Percentiles rank a stretch among this genome's conserved stretches.
phyloP scores from a whole-genome alignment of 345 rosid species.

The Citrus hindsii region DNA sequence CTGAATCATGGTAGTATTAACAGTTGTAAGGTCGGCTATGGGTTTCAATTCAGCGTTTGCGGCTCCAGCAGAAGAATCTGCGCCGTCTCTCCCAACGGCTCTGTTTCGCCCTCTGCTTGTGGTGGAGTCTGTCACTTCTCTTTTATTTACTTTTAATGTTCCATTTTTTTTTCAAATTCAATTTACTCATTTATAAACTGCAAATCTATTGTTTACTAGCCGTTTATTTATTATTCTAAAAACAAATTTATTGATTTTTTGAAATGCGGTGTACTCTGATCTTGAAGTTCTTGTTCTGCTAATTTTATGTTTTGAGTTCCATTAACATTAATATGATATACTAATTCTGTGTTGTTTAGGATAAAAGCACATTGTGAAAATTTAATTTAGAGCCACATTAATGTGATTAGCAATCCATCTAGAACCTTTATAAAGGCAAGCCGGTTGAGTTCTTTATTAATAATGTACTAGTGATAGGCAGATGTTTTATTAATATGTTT shows the following conservation, averaged over 20 bases:
- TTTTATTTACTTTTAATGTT: not conserved
- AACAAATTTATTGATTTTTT: not conserved
- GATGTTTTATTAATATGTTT: not conserved
- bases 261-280: not conserved
- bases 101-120: slow-evolving; percentile 37
- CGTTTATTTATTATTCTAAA: not conserved
- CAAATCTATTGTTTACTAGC: not conserved
- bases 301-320: not conserved
- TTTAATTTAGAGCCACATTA: not conserved
- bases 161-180: not conserved
- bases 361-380: not conserved
- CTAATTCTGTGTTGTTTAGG: not conserved
- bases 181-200: not conserved
- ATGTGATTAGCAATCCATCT: not conserved
- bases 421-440: not conserved
- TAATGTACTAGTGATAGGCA: not conserved
- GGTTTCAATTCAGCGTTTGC: slow-evolving; percentile 18
- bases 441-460: not conserved
- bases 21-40: slow-evolving; percentile 1
- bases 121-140: slow-evolving; percentile 36
- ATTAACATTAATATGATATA: not conserved
- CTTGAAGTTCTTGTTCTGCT: not conserved
- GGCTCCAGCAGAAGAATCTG: slow-evolving; percentile 12
- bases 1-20: not conserved
- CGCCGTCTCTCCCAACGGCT: slow-evolving; percentile 37